Evolutionary conservation across 1,139 yeast species (phyloP).

Genomic region (Kurtzmaniella quercitrusa): DNA sequence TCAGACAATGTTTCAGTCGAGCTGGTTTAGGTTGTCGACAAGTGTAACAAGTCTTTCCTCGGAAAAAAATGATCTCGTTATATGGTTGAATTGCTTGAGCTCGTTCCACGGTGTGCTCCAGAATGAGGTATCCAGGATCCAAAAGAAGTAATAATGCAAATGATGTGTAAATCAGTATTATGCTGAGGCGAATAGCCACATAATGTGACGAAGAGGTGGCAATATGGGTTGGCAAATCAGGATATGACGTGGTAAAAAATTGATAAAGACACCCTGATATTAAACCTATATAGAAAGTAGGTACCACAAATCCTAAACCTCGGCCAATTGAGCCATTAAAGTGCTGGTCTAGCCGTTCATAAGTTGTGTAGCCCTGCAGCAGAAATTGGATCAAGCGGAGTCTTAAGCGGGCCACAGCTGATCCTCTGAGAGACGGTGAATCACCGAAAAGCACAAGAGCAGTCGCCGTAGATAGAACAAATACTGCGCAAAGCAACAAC

Average conservation of each 20-base stretch:
- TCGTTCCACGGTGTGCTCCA: slow-evolving; percentile 15
- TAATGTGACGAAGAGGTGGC: slow-evolving; percentile 11
- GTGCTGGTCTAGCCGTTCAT: slow-evolving; percentile 4
- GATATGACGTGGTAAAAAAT: slow-evolving; percentile 41
- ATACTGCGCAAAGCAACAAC: slow-evolving; percentile 2
- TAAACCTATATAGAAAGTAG: slow-evolving; percentile 43
- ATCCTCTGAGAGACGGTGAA: slow-evolving; percentile 43
- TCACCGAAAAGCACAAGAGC: slow-evolving; percentile 46
- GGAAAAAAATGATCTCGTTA: slow-evolving; percentile 60
- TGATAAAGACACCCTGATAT: slow-evolving; percentile 43
- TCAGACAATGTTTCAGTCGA: slow-evolving; percentile 82
- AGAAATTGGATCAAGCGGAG: slow-evolving; percentile 8
- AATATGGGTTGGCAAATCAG: slow-evolving; percentile 17
- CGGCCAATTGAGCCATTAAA: slow-evolving; percentile 15
- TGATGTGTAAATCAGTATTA: slow-evolving; percentile 31
- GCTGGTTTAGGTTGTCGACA: slow-evolving; percentile 77
- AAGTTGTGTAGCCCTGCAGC: slow-evolving; percentile 4
- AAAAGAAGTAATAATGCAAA: slow-evolving; percentile 42
- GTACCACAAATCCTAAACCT: slow-evolving; percentile 41
- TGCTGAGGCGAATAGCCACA: slow-evolving; percentile 24
- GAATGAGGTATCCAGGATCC: slow-evolving; percentile 50
- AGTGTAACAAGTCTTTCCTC: slow-evolving; percentile 43
- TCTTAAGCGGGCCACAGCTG: slow-evolving; percentile 25
- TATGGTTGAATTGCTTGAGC: slow-evolving; percentile 23
- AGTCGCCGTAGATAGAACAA: slow-evolving; percentile 6